Evolutionary conservation across 2,329 filamentous ascomycete genomes (phyloP), one percentile per base, ranked within the genome.

Genomic region (Chrysoporthe austroafricana): DNA sequence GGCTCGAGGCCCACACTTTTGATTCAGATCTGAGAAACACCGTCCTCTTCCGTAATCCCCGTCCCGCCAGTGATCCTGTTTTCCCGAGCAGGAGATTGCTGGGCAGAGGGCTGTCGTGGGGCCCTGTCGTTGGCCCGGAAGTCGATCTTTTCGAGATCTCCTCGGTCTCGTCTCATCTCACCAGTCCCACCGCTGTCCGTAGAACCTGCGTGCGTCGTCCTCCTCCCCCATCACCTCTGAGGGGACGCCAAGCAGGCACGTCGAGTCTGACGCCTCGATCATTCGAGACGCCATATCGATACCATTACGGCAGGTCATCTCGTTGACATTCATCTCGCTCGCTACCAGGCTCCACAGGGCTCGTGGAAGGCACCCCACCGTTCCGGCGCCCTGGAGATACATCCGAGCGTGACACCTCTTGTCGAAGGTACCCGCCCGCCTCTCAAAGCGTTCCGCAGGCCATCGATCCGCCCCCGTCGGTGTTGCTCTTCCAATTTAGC

Each of bases 381-480:
- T 54, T 13, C 50, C 50, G 26, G 26, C 11, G 50, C 13, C 50
- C 14, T 34, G 50, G 13, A 34, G 50, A 3, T 16, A 34, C 50
- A 54, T 14, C 50, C 14, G 50, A 54, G 50, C 11, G 11, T 34
- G 13, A 34, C 50, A 16, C 42, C 8, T 44, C 26, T 34, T 46
- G 26, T 18, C 43, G 34, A 57, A 39, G 54, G 60, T 63, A 54
- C 52, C 58, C 44, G 62, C 60, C 52, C 52, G 32, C 44, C 26
- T 36, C 52, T 46, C 44, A 18, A 64, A 65, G 64, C 42, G 61
- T 67, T 69, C 68, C 65, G 60, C 54, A 57, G 57, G 43, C 66
- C 60, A 52, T 63, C 62, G 57, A 56, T 61, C 60, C 32, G 13
- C 32, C 54, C 43, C 63, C 56, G 54, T 60, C 56, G 13, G 32